Evolutionary conservation across 2,329 filamentous ascomycete genomes (phyloP).

Genomic region (Zalaria obscura): DNA sequence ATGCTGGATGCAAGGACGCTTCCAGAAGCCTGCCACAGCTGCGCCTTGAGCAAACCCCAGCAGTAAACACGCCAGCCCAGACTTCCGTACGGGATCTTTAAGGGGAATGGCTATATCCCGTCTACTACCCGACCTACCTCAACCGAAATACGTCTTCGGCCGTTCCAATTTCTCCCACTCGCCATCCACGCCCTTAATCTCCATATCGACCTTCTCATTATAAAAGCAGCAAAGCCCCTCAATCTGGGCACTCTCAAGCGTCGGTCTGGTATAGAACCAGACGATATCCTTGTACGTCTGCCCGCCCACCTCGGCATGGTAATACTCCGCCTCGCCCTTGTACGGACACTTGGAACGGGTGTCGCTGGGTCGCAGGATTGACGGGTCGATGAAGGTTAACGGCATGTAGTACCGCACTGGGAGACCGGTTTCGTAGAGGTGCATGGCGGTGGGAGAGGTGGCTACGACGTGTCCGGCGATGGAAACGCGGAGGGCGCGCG

Average conservation of each 20-base stretch:
- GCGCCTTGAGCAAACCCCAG: slow-evolving; percentile 4
- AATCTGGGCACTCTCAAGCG: slow-evolving; percentile 40
- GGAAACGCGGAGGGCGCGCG: slow-evolving; percentile 37
- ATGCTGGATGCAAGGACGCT: slow-evolving; percentile 74
- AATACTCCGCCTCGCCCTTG: slow-evolving; percentile 52
- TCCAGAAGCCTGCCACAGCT: slow-evolving; percentile 43
- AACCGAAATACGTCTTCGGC: slow-evolving; percentile 16
- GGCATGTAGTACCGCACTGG: slow-evolving; percentile 47
- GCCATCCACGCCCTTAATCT: slow-evolving; percentile 38
- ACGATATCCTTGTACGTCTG: slow-evolving; percentile 36
- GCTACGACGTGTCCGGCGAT: slow-evolving; percentile 33
- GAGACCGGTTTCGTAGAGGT: slow-evolving; percentile 47
- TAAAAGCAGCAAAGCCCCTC: slow-evolving; percentile 47
- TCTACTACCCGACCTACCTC: background rate
- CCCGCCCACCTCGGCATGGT: slow-evolving; percentile 36
- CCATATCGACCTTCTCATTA: slow-evolving; percentile 54
- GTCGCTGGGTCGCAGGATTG: slow-evolving; percentile 33
- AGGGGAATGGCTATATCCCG: no score
- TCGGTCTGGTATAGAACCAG: slow-evolving; percentile 50
- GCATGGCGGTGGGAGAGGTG: slow-evolving; percentile 30
- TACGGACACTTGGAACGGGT: slow-evolving; percentile 50
- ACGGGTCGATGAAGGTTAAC: slow-evolving; percentile 28
- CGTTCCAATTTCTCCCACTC: slow-evolving; percentile 15
- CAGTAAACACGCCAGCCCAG: background rate
- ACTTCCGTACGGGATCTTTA: no score